These are phyloP conservation scores for Babesia microti DNA, from an alignment of 169 alveolate species.

Conservation along the genomic window DNA sequence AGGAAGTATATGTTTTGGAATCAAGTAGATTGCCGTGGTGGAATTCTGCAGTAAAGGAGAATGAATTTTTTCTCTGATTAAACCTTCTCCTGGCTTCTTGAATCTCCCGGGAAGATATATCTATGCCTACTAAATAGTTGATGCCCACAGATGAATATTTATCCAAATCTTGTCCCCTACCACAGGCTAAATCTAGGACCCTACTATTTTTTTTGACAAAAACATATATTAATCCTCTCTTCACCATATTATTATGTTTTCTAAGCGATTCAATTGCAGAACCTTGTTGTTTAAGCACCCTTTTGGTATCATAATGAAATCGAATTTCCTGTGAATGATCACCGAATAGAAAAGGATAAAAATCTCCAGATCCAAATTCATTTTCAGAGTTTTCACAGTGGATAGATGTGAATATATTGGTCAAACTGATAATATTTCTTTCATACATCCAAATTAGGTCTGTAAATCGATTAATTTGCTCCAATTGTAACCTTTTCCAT, in stretches of 20 bases:
- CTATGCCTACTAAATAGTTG: conserved; percentile 70
- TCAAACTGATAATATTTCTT: too few species aligned
- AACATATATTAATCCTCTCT: conserved; percentile 56
- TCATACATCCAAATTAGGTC: conserved; percentile 21
- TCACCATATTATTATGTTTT: conserved; percentile 62
- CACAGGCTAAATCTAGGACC: conserved; percentile 78
- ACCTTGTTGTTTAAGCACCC: conserved; percentile 58
- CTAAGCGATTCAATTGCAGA: conserved; percentile 66
- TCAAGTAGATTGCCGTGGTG: conserved; percentile 60
- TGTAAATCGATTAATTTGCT: conserved; percentile 26
- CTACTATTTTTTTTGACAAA: conserved; percentile 47
- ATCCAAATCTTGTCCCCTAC: conserved; percentile 78
- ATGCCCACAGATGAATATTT: conserved; percentile 68
- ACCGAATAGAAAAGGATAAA: conserved; percentile 68
- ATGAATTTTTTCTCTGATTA: conserved; percentile 36
- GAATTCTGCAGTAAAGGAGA: conserved; percentile 53
- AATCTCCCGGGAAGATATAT: conserved; percentile 68
- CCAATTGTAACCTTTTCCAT: conserved; percentile 7
- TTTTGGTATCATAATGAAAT: conserved; percentile 67
- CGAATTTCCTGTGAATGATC: conserved; percentile 63
- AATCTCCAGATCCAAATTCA: conserved; percentile 42
- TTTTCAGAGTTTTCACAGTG: too few species aligned
- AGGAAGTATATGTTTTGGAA: conserved; percentile 22
- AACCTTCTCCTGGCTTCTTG: conserved; percentile 73
- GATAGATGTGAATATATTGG: too few species aligned